Evolutionary conservation across 257 asterid genomes (phyloP).

Genomic region (Verbascum thapsus): DNA sequence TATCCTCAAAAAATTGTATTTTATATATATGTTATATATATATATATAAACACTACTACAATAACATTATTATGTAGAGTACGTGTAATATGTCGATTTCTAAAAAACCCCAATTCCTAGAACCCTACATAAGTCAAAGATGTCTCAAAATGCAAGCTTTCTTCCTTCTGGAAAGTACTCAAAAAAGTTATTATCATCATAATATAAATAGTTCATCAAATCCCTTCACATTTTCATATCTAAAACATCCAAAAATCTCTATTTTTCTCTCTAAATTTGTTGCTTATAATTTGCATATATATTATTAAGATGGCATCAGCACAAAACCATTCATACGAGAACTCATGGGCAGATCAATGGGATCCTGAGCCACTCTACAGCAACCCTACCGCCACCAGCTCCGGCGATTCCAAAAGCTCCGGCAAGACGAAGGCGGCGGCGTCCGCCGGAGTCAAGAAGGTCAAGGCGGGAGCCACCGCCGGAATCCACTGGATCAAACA

Average conservation of each 20-base stretch:
- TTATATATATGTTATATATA: too few relatives aligned
- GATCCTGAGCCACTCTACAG: slow-evolving; percentile 45
- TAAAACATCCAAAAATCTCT: neutral
- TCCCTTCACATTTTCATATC: slow-evolving; percentile 6
- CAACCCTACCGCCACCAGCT: slow-evolving; percentile 25
- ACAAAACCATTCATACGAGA: slow-evolving; percentile 53
- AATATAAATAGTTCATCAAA: slow-evolving; percentile 7
- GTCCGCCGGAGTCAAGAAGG: slow-evolving; percentile 71
- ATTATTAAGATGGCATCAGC: slow-evolving; percentile 30
- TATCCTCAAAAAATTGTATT: too few relatives aligned
- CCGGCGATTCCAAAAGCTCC: slow-evolving; percentile 46
- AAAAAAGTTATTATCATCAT: neutral
- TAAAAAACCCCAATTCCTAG: neutral
- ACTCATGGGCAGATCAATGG: slow-evolving; percentile 83
- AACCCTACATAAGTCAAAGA: slow-evolving; percentile 4
- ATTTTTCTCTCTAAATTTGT: neutral
- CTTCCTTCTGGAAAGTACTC: slow-evolving; percentile 16
- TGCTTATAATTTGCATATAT: neutral
- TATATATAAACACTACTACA: too few relatives aligned
- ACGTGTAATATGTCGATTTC: too few relatives aligned
- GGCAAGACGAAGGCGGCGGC: slow-evolving; percentile 64
- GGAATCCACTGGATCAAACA: slow-evolving; percentile 77
- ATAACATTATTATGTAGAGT: too few relatives aligned
- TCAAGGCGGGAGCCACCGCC: slow-evolving; percentile 69
- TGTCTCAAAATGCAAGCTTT: neutral